phyloP scores from a whole-genome alignment of 495 filamentous ascomycete species.

The Mytilinidion resinicola region DNA sequence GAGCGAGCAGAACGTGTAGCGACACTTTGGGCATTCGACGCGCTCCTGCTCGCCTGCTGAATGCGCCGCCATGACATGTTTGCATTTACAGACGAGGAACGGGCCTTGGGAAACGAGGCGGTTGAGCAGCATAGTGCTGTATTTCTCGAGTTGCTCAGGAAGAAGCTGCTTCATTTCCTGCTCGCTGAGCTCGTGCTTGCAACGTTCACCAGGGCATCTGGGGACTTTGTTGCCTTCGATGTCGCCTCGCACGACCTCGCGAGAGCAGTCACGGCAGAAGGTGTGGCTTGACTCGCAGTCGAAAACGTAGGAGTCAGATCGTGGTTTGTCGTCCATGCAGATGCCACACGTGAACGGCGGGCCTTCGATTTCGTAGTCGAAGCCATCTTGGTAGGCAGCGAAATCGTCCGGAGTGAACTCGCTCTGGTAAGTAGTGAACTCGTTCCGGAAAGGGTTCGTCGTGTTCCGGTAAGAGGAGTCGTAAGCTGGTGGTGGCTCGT shows the following conservation, averaged over 20 bases:
- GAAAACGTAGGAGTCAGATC: background rate
- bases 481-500: too few species aligned
- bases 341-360: slow-evolving; percentile 1
- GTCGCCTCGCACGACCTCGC: background rate
- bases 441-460: too few species aligned
- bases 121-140: background rate
- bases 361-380: background rate
- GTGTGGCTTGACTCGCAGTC: background rate
- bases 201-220: background rate
- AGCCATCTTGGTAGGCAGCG: background rate
- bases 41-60: background rate
- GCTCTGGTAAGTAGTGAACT: too few species aligned
- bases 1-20: slow-evolving; percentile 1
- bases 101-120: background rate
- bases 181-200: background rate
- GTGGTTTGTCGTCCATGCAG: background rate
- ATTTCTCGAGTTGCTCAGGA: background rate
- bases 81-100: slow-evolving; percentile 1
- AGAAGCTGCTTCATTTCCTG: background rate
- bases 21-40: background rate
- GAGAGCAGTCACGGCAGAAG: slow-evolving; percentile 1
- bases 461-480: too few species aligned
- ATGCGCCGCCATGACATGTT: background rate
- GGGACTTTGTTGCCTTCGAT: background rate
- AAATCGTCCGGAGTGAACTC: too few species aligned